phyloP scores from a whole-genome alignment of 768 basidiomycete genomes.

The Gymnopilus junonius region DNA sequence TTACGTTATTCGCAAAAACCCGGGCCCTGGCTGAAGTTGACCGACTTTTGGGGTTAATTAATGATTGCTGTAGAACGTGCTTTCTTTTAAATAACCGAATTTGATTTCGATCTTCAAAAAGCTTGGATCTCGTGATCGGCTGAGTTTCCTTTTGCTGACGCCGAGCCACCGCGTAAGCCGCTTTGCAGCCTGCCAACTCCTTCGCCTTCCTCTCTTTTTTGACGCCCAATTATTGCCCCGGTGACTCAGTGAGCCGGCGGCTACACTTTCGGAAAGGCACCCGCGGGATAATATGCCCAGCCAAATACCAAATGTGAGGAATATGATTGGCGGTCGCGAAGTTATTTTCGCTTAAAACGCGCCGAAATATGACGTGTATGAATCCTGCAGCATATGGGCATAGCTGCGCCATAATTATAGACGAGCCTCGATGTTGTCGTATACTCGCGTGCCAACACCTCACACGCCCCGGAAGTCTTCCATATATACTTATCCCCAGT shows the following conservation, averaged over 20 bases:
- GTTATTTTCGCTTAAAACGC: neutral
- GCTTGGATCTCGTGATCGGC: neutral
- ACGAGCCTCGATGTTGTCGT: neutral
- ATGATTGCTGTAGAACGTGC: too few relatives aligned
- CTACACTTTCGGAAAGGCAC: neutral
- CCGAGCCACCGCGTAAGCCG: neutral
- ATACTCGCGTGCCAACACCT: neutral
- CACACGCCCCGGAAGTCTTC: constrained; percentile 1
- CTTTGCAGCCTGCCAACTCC: neutral
- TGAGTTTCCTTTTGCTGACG: neutral
- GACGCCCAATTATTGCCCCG: neutral
- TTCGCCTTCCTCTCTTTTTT: neutral
- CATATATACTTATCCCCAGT: neutral
- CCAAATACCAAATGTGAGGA: neutral
- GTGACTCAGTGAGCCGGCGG: neutral
- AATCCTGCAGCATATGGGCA: neutral
- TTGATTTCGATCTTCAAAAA: too few relatives aligned
- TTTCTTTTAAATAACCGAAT: too few relatives aligned
- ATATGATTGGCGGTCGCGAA: neutral
- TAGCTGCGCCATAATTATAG: constrained; percentile 1
- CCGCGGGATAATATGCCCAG: neutral
- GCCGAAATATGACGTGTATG: neutral
- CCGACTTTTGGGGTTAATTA: too few relatives aligned
- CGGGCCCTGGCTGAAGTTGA: too few relatives aligned
- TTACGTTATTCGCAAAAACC: too few relatives aligned